Evolutionary conservation across 2,329 filamentous ascomycete genomes (phyloP).

Genomic region (Zasmidium angulare): DNA sequence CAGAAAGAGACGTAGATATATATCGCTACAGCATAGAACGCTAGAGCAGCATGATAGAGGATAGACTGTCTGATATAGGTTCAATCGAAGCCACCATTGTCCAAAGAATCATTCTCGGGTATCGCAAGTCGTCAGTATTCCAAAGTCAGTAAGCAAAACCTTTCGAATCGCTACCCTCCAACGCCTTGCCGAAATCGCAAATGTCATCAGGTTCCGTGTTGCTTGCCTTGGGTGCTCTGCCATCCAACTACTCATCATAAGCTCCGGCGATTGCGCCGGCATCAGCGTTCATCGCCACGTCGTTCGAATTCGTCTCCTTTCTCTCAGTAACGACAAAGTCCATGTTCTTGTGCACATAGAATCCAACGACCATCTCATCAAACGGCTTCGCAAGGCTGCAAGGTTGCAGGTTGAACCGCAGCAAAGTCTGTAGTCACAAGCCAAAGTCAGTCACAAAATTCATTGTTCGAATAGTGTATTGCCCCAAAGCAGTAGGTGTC

Average conservation of each 20-base stretch:
- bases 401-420: conserved; percentile 39
- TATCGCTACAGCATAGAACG: neutral
- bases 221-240: neutral
- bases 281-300: conserved; percentile 1
- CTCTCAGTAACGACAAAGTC: conserved; percentile 38
- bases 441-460: neutral
- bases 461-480: neutral
- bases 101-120: neutral
- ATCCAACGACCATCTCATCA: conserved; percentile 38
- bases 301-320: conserved; percentile 5
- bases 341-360: conserved; percentile 40
- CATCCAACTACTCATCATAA: conserved; percentile 10
- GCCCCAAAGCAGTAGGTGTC: neutral
- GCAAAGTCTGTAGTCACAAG: conserved; percentile 29
- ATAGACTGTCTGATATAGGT: neutral
- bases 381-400: conserved; percentile 39
- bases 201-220: too few relatives aligned
- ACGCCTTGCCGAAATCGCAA: neutral
- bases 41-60: neutral
- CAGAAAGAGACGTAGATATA: too few relatives aligned
- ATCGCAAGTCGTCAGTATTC: neutral
- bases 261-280: conserved; percentile 22
- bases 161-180: neutral
- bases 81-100: too few relatives aligned
- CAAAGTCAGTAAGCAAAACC: neutral